A percentile compares a stretch with the other conserved stretches of the same genome.
These are phyloP conservation scores for Maudiozyma barnettii DNA, from an alignment of 805 yeast genomes.

Conservation along the genomic window DNA sequence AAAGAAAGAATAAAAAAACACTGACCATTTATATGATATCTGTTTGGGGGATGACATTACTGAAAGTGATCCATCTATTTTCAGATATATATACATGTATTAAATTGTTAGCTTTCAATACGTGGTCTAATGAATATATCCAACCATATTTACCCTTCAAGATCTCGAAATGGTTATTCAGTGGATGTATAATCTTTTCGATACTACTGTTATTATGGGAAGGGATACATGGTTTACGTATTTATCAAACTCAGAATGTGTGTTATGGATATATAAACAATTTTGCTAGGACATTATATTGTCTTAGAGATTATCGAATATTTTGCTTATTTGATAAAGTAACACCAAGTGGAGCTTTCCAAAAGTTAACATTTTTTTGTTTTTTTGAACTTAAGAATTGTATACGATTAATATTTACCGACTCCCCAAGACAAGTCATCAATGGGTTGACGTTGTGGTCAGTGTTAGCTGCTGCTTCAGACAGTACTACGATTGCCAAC, in stretches of 20 bases:
- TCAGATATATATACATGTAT: conserved; percentile 76
- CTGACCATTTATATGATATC: conserved; percentile 13
- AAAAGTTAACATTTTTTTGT: conserved; percentile 56
- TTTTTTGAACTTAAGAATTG: conserved; percentile 58
- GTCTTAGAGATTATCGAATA: conserved; percentile 48
- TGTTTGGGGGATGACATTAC: conserved; percentile 30
- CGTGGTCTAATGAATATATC: conserved; percentile 50
- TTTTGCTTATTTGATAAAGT: conserved; percentile 68
- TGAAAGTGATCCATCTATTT: conserved; percentile 46
- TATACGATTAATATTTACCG: conserved; percentile 58
- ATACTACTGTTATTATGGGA: conserved; percentile 49
- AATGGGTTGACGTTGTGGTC: conserved; percentile 65
- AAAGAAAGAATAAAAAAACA: conserved; percentile 16
- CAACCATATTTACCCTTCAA: conserved; percentile 40
- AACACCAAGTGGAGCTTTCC: conserved; percentile 53
- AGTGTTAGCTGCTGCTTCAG: conserved; percentile 29
- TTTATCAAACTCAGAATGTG: conserved; percentile 53
- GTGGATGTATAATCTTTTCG: conserved; percentile 71
- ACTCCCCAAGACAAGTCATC: conserved; percentile 79
- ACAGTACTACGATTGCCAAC: neutral
- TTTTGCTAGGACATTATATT: conserved; percentile 50
- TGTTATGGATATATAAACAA: conserved; percentile 61
- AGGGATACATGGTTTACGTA: conserved; percentile 45
- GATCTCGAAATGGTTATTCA: conserved; percentile 61
- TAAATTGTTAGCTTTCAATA: conserved; percentile 58